These are phyloP conservation scores for Hondaea fermentalgiana DNA, from an alignment of 108 stramenopile species.

Conservation along the genomic window DNA sequence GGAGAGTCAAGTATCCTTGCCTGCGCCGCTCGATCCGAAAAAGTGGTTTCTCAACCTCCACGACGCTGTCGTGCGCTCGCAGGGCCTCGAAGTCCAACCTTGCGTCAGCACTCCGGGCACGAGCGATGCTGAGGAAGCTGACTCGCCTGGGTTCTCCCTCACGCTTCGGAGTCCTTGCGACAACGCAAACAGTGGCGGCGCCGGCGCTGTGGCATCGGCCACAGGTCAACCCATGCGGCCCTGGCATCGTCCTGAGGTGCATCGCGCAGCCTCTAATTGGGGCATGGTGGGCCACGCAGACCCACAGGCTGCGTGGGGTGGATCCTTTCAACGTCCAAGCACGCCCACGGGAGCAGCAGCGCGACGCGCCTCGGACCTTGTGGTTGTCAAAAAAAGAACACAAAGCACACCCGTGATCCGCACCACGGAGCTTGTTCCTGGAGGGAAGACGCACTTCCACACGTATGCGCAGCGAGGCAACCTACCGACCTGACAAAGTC, in stretches of 20 bases:
- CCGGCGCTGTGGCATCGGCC: too few species aligned
- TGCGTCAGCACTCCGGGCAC: background rate
- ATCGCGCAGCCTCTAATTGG: too few species aligned
- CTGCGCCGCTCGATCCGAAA: background rate
- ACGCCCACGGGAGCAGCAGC: too few species aligned
- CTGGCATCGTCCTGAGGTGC: too few species aligned
- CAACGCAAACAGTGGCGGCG: too few species aligned
- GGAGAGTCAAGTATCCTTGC: background rate
- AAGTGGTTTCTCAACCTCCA: background rate
- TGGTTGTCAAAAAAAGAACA: background rate
- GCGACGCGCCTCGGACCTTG: background rate
- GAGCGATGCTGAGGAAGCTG: too few species aligned
- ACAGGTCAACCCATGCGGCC: too few species aligned
- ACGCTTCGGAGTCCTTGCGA: too few species aligned
- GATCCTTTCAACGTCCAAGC: too few species aligned
- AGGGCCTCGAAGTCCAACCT: background rate
- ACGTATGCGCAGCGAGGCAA: background rate
- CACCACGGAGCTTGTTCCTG: background rate
- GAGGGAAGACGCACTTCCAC: background rate
- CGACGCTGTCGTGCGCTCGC: background rate
- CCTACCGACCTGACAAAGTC: background rate
- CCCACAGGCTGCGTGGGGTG: too few species aligned
- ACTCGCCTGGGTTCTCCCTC: too few species aligned
- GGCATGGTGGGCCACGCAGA: too few species aligned
- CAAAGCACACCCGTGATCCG: background rate